Evolutionary conservation across 148 eudicot species (phyloP).

Genomic region (Fagopyrum esculentum): DNA sequence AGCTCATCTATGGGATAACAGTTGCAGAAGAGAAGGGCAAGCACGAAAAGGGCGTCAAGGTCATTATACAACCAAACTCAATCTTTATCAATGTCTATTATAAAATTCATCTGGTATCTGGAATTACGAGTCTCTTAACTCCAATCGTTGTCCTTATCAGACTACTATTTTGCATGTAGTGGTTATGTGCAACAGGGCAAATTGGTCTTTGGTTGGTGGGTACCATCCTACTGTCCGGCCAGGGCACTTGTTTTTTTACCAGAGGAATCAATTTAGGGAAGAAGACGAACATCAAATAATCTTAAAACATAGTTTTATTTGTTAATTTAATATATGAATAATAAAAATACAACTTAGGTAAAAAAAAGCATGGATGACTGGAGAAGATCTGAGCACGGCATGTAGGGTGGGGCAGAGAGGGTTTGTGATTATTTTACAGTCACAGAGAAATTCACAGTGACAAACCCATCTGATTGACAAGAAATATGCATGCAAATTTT

Average conservation of each 20-base stretch:
- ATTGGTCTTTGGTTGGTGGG: background rate
- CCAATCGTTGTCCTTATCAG: background rate
- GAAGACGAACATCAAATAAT: background rate
- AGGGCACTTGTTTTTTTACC: background rate
- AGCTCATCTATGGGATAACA: conserved; percentile 99
- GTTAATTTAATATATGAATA: background rate
- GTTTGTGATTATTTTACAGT: background rate
- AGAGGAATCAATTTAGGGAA: background rate
- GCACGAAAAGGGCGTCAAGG: conserved; percentile 99
- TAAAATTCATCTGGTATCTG: background rate
- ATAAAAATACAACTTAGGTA: background rate
- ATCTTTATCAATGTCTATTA: background rate
- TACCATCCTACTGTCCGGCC: background rate
- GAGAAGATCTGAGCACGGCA: conserved; percentile 13
- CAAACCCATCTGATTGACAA: conserved; percentile 13
- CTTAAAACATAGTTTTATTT: background rate
- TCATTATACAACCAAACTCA: conserved; percentile 18
- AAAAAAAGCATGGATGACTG: conserved; percentile 11
- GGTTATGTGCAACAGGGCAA: background rate
- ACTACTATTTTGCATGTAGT: background rate
- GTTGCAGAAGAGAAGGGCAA: conserved; percentile 99
- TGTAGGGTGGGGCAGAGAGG: conserved; percentile 6
- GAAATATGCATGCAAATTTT: conserved; percentile 11
- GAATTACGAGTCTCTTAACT: background rate
- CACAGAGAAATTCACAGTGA: background rate